Percentiles rank a stretch among this genome's conserved stretches.
These are phyloP conservation scores for Lagenaria siceraria DNA, from an alignment of 306 rosid genomes.

Conservation along the genomic window DNA sequence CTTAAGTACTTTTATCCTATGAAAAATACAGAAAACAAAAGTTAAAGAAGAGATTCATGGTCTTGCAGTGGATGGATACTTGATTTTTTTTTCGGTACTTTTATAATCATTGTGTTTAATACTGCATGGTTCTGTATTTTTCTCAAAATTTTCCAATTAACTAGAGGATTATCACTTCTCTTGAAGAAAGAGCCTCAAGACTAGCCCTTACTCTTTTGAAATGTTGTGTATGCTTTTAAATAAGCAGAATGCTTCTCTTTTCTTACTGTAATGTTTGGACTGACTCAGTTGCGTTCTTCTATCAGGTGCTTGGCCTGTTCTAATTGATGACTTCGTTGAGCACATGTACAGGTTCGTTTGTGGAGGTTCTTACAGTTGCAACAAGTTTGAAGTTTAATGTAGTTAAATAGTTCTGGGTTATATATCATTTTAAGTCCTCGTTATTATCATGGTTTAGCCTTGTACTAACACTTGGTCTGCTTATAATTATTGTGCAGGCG, in stretches of 20 bases:
- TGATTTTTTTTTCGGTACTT: neutral
- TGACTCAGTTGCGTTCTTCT: slow-evolving; percentile 8
- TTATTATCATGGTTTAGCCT: neutral
- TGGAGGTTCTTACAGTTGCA: slow-evolving; percentile 1
- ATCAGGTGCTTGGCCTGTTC: slow-evolving; percentile 98
- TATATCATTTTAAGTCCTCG: neutral
- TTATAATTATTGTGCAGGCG: slow-evolving; percentile 25
- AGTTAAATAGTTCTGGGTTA: neutral
- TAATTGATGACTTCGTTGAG: slow-evolving; percentile 92
- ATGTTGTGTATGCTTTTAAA: neutral
- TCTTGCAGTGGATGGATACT: neutral
- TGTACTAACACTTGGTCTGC: neutral
- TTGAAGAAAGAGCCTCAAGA: neutral
- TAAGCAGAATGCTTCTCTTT: neutral
- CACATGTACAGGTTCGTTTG: slow-evolving; percentile 85
- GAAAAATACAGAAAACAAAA: neutral
- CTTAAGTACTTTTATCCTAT: neutral
- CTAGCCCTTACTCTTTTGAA: neutral
- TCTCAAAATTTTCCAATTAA: neutral
- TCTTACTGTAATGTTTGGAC: neutral
- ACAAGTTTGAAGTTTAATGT: neutral
- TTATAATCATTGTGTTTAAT: neutral
- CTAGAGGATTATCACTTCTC: neutral
- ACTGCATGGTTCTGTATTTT: neutral
- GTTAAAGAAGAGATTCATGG: neutral